Evolutionary conservation across 148 eudicot genomes (phyloP).

Genomic region (Spergularia marina): DNA sequence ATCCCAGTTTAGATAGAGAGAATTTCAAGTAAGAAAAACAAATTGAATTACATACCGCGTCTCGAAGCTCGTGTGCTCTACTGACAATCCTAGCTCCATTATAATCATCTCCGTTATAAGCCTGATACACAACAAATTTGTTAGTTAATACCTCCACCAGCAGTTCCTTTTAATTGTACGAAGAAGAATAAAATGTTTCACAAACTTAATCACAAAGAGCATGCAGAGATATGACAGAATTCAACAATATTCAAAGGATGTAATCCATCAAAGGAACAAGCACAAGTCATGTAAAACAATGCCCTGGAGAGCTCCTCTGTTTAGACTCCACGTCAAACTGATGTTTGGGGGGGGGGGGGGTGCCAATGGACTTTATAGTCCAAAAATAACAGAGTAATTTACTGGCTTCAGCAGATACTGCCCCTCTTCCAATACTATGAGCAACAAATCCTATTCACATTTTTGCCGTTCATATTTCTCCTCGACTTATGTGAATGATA

Average conservation of each 20-base stretch:
- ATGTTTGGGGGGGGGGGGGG: too few relatives aligned
- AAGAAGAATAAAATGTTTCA: neutral
- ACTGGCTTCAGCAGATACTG: too few relatives aligned
- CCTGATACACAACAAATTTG: slow-evolving; percentile 40
- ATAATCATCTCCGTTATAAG: slow-evolving; percentile 93
- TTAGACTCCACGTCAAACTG: too few relatives aligned
- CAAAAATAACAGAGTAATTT: too few relatives aligned
- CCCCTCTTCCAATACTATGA: too few relatives aligned
- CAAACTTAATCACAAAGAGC: neutral
- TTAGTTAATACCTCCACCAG: slow-evolving; percentile 5
- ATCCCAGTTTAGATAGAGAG: neutral
- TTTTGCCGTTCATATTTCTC: too few relatives aligned
- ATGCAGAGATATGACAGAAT: neutral
- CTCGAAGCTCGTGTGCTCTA: slow-evolving; percentile 96
- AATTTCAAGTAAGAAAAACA: slow-evolving; percentile 3
- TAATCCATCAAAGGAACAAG: neutral
- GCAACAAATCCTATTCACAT: too few relatives aligned
- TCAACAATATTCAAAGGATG: neutral
- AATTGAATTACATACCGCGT: slow-evolving; percentile 55
- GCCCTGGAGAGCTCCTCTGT: too few relatives aligned
- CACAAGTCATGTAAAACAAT: too few relatives aligned
- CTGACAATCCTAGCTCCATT: slow-evolving; percentile 99
- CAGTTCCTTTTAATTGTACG: neutral
- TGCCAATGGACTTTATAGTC: too few relatives aligned
- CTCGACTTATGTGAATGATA: too few relatives aligned